Evolutionary conservation across 2,329 filamentous ascomycete species (phyloP), one percentile per base, ranked within the genome.

Genomic region (Cephalotrichum gorgonifer): DNA sequence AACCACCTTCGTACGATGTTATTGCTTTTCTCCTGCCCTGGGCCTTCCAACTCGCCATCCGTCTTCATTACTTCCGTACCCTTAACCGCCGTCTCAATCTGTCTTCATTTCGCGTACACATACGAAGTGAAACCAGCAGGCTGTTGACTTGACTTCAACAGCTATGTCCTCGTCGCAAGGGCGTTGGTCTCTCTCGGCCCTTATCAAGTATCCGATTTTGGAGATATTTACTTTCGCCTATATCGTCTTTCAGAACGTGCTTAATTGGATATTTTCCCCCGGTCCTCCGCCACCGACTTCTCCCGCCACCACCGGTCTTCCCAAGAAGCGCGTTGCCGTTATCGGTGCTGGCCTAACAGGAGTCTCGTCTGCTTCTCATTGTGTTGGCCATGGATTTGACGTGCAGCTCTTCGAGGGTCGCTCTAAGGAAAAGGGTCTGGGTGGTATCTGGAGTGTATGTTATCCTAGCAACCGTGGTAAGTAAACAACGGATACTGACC

Each of bases 371-470:
- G 88, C 88, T 0, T 81, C 86, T 1, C 88, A 94, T 62, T 89
- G 86, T 59, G 79, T 90, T 31, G 88, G 88, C 2, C 86, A 93
- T 77, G 87, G 87, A 42, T 91, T 91, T 55, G 86, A 93, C 53
- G 84, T 88, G 6, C 75, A 77, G 20, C 78, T 94, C 35, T 94
- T 94, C 55, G 88, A 94, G 61, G 78, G 79, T 7, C 84, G 85
- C 1, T 64, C 73, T 4, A 71, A 80, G 54, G 74, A 85, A 15
- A 72, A 78, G 23, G 35, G 35, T 20, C 63, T 94, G 0, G 86
- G 86, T 15, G 87, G 87, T 0, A 91, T 91, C 30, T 91, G 87
- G 86, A 87, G 81, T 59, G 81, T 85, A 66, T 61, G 78, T 62
- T 14, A 9, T 26, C 20, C 30, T 25, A 11, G 39, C n/a, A 8